These are phyloP conservation scores for Silybum marianum DNA, from an alignment of 129 eudicot genomes.

Conservation along the genomic window DNA sequence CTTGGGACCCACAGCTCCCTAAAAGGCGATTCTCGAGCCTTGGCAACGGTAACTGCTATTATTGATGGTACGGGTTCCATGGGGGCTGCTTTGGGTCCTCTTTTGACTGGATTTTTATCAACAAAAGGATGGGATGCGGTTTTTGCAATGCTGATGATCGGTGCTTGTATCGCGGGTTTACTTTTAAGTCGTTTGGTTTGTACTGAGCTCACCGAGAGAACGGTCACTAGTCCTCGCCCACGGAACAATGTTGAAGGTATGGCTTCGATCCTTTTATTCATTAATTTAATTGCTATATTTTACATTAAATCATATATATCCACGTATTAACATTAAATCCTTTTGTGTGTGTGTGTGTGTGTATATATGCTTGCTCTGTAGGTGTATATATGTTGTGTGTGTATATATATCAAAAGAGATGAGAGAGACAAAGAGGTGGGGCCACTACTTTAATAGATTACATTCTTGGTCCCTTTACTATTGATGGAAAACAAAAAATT, in stretches of 20 bases:
- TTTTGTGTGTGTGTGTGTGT: too few relatives aligned
- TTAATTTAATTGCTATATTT: too few relatives aligned
- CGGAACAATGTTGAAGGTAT: slow-evolving; percentile 42
- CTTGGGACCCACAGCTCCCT: slow-evolving; percentile 90
- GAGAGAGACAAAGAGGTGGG: too few relatives aligned
- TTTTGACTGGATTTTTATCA: slow-evolving; percentile 81
- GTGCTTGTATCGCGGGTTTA: slow-evolving; percentile 81
- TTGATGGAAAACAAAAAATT: too few relatives aligned
- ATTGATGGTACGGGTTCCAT: slow-evolving; percentile 96
- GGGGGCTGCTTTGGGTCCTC: slow-evolving; percentile 95
- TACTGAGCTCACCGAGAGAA: slow-evolving; percentile 53
- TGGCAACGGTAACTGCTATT: slow-evolving; percentile 95
- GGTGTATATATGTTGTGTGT: too few relatives aligned
- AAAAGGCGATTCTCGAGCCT: slow-evolving; percentile 80
- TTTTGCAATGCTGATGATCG: slow-evolving; percentile 66
- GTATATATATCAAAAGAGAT: too few relatives aligned
- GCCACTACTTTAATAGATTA: too few relatives aligned
- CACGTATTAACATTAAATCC: too few relatives aligned
- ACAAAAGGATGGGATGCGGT: slow-evolving; percentile 87
- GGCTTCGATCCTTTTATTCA: background rate
- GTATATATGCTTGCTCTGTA: too few relatives aligned
- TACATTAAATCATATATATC: too few relatives aligned
- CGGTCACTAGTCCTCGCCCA: slow-evolving; percentile 23
- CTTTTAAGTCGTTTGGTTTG: slow-evolving; percentile 69
- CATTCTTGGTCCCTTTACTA: too few relatives aligned